Conservation (phyloP, 2,329 filamentous ascomycete species). For the Dactylella cylindrospora region DNA sequence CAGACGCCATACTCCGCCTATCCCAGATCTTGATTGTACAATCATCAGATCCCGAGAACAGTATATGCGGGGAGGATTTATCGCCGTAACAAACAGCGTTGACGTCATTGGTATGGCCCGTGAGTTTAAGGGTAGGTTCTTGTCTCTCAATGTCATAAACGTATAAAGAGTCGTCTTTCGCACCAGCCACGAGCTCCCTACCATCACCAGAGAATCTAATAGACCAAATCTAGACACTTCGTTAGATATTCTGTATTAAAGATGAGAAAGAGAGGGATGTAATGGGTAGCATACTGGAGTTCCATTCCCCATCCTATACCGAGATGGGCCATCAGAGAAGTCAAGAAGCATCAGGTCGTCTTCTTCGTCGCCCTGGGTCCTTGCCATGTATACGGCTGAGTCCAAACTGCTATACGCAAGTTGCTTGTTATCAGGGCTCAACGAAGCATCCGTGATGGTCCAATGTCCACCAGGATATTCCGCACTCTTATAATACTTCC, state of each 20-base stretch:
- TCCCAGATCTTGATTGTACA: constrained; percentile 96
- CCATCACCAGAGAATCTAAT: constrained; percentile 91
- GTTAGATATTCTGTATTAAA: constrained; percentile 48
- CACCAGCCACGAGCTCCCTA: constrained; percentile 84
- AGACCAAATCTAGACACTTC: constrained; percentile 86
- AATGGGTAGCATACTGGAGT: constrained; percentile 53
- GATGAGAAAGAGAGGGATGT: constrained; percentile 8
- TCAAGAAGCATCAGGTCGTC: constrained; percentile 51
- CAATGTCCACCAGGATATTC: constrained; percentile 83
- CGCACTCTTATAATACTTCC: constrained; percentile 93
- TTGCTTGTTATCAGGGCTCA: constrained; percentile 89
- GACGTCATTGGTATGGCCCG: constrained; percentile 82
- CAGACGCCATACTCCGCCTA: constrained; percentile 83
- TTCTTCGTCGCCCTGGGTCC: constrained; percentile 69
- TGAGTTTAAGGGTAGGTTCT: constrained; percentile 70
- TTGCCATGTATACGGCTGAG: constrained; percentile 78
- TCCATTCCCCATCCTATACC: constrained; percentile 45
- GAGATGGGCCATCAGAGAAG: constrained; percentile 45
- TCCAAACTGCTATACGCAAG: constrained; percentile 89
- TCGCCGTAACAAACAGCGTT: constrained; percentile 97
- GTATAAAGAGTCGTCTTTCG: constrained; percentile 74
- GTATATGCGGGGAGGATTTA: constrained; percentile 77
- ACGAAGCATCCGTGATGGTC: constrained; percentile 91
- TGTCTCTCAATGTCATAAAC: constrained; percentile 90
- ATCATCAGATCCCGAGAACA: constrained; percentile 95